Base-by-base conservation (phyloP, 169 alveolate species). In the Plasmodium gallinaceum region DNA sequence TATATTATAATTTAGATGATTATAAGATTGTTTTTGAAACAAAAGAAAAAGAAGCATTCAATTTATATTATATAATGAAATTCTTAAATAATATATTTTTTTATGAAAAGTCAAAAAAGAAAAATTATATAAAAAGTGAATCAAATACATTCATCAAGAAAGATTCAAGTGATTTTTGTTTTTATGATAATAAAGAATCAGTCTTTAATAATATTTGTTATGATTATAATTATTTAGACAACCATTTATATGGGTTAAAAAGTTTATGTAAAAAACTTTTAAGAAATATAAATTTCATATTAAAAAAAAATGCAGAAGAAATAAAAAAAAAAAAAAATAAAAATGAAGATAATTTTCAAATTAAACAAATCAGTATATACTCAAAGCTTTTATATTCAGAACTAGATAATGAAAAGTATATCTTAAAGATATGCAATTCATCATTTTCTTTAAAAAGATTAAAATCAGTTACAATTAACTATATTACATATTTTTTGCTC, bases 391-490 rank as follows among this genome's bases (percentile, higher is more conserved):
- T 80, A 26, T 80, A 32, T 68, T 80, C 90, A 69, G 62, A 80
- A n/a, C 68, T 80, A 71, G 90, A 80, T 43, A 68, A 68, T 57
- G 90, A 80, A 68, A 80, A 80, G 54, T 80, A 68, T 68, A 80
- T 80, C 68, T 80, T 80, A 71, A 80, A 80, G 66, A 80, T 80
- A 26, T 80, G 90, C 66, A 80, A 80, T 60, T 80, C 91, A 7
- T 52, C 91, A 20, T 68, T 68, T 45, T 83, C 91, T 4, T 37
- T 83, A 9, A 83, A 83, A 45, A 83, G 66, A 52, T 83, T 83
- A 68, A 83, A 61, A 68, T 68, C 51, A 0, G 68, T 83, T 24
- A 68, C 54, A 24, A 68, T 83, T 20, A 83, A 69, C 57, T 83
- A 83, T 68, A 10, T 83, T 14, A 8, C 37, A n/a, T 83, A 83